Evolutionary conservation across 148 eudicot genomes (phyloP), one percentile per base, ranked within the genome.

Genomic region (Vaccinium macrocarpon): DNA sequence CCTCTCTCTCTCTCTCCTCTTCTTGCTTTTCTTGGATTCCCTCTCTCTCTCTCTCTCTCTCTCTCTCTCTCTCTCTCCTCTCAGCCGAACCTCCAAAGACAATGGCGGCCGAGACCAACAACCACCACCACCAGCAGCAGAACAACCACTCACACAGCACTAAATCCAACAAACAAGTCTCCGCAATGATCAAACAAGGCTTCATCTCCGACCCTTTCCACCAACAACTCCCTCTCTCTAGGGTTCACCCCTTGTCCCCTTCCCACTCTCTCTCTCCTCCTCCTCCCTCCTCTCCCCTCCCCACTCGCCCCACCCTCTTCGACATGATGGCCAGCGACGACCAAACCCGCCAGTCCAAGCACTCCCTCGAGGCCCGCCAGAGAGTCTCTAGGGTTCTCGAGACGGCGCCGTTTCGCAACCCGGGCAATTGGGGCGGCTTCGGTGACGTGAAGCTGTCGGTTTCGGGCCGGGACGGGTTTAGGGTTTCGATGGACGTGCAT

Each of bases 361-460:
- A 85, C 9, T 84, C 94, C 15, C 68, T 35, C 25, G 92, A 89
- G 73, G 68, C 61, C 71, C 91, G 90, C 16, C 82, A 92, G 19
- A 90, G 90, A 84, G 87, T 94, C 16, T 81, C 93, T 29, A 85
- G 85, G 91, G 89, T 88, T 81, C 85, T 95, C 27, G 88, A 88
- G 35, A 83, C 78, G 21, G 90, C 90, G 50, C 90, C 91, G 9
- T 90, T 89, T 25, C 77, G 82, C 56, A 68, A 81, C 27, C 86
- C 84, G 18, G 52, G 57, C 8, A 61, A 76, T 48, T 80, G 83
- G 79, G 89, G 91, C 6, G 98, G 94, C 27, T 82, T 78, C 51
- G 94, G 90, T 42, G 98, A 95, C 86, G 97, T 95, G 81, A 95
- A 89, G 88, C 92, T 95, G 49, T 92, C 98, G 16, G 86, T 94